Evolutionary conservation across 352 stramenopile species (phyloP), one percentile per base, ranked within the genome.

Genomic region (Globisporangium camurandrum): DNA sequence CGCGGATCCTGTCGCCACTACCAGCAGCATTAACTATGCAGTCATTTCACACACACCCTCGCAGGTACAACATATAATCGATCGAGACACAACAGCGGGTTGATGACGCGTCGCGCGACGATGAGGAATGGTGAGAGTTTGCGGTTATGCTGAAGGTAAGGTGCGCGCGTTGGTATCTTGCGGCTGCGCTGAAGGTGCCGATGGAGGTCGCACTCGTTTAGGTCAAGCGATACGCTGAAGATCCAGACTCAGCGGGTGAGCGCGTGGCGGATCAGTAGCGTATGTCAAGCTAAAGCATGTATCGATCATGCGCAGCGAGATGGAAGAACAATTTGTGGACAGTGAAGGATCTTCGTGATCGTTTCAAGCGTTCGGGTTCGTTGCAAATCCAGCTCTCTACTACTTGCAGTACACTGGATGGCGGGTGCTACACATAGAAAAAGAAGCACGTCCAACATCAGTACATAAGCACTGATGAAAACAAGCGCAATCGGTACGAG

Each of bases 401-500:
- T 2, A 23, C 48, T 16, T 45, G 41, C 3, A 49, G 40, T 22
- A 30, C 51, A 14, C 20, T 60, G 0, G 34, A 55, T 12, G 47
- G 26, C 9, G 6, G 20, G 8, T 46, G 39, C 22, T 27, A 33
- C 28, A 56, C 46, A 4, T 24, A 61, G 28, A 61, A 60, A 24
- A 39, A 65, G 44, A 22, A 46, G 2, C 57, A 61, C 14, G 36
- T 54, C 14, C 33, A 60, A 26, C 52, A 43, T 0, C 51, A 61
- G 20, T 51, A 57, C 30, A 55, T 60, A 49, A 55, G 61, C 36
- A 64, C 42, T 0, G 1, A 3, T 7, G 27, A 31, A 10, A 64
- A 64, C 49, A 64, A 64, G 33, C 37, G 24, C 5, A 64, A 64
- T 14, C 46, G 52, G 1, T 12, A 10, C 2, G 43, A 57, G 2